Base-by-base conservation (phyloP, 176 grass and related monocot genomes). In the Aegilops tauschii region DNA sequence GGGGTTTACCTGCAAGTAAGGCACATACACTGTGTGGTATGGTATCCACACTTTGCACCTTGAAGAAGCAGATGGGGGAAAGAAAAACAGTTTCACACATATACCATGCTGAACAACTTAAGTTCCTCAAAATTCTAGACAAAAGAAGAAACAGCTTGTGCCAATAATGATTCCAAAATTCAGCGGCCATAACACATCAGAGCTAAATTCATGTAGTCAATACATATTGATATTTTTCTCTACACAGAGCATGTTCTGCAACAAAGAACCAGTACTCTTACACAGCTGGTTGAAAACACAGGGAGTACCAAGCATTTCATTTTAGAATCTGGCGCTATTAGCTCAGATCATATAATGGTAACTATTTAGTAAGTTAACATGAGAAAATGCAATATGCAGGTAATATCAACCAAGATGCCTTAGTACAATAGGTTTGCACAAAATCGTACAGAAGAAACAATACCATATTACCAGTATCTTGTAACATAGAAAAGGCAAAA, bases 261-360 rank as follows among this genome's bases (percentile, higher is more conserved):
- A 29, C 21, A 45, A 76, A 76, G 68, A 84, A 70, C 6, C 18
- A 21, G 28, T 32, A 31, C 4, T 0, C 3, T 76, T 40, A 20
- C 5, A 77, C 29, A 10, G 13, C 50, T 82, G 21, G 23, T 73
- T 65, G 4, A 49, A 85, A 77, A 82, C 37, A 59, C 79, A 98
- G 61, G 89, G 90, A 73, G 91, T 89, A 56, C 95, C 95, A 76
- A 98, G 85, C 82, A 98, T 98, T 68, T 99, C 92, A 78, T 91
- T 88, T 96, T 79, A 94, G 83, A 83, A 98, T 85, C 66, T 99
- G 94, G 23, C 94, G 92, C 42, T 99, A 83, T 31, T 62, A 83
- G 52, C 16, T 31, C 69, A 74, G 35, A 61, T 28, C 34, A 73
- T 73, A 30, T 59, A 59, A 59, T 59, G 54, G 54, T 59, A 59